Base-by-base conservation (phyloP, 2,329 filamentous ascomycete species). In the Penicillium sp. region DNA sequence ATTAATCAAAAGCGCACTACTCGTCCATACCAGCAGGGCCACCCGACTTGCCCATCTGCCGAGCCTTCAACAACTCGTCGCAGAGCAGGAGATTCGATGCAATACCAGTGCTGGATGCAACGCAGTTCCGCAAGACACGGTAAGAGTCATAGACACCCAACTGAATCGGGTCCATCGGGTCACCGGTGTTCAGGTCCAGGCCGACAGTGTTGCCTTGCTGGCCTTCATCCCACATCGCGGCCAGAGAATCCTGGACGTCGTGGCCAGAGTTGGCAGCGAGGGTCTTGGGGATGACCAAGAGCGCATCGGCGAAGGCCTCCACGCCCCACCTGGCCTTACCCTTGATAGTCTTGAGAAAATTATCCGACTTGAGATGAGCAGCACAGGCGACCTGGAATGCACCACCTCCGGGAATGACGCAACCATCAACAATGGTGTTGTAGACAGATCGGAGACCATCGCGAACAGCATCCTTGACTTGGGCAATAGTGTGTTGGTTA, bases 381-480 rank as follows among this genome's bases (percentile, higher is more conserved):
- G 92, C 90, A 65, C 90, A 95, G 29, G 94, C 92, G 42, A 99
- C 86, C 75, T 99, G 94, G 85, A 96, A 99, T 45, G 94, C 90
- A 65, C 94, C 94, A 52, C 86, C 94, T 53, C 94, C 94, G 1
- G 94, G 94, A 24, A 99, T 90, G 18, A 99, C 94, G 63, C 89
- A 93, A 76, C 87, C 85, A 73, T 99, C 94, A n/a, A 97, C 93
- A 72, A 99, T 97, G 81, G 95, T 96, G 81, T 99, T 99, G 84
- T 96, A 97, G 45, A 97, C 94, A 71, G 90, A 95, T 68, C 94
- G 85, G 62, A 99, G 82, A 58, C 94, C 94, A 70, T 99, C 94
- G 49, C 94, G 85, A 42, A 97, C 94, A 2, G 94, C 94, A 70
- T 99, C 94, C 61, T 91, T 95, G 68, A 99, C 91, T 75, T 99